Conservation (phyloP, 768 basidiomycete species). For the Amanita muscaria region DNA sequence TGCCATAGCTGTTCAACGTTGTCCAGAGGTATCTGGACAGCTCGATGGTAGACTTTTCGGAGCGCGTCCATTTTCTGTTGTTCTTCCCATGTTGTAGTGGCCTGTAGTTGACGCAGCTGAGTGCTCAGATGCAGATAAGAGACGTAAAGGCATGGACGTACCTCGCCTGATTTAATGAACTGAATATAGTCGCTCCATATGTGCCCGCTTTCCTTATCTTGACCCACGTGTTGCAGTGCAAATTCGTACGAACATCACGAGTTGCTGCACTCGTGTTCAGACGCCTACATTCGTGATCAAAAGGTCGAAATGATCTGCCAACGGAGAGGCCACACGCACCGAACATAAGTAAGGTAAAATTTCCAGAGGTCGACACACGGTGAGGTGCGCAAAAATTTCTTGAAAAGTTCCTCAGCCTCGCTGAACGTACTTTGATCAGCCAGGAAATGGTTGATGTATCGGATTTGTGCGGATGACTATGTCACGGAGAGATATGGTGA, state of each 20-base stretch:
- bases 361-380: slow-evolving; percentile 89
- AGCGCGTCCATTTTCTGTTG: slow-evolving; percentile 93
- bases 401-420: slow-evolving; percentile 84
- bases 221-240: slow-evolving; percentile 79
- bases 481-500: slow-evolving; percentile 1
- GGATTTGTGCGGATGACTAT: slow-evolving; percentile 77
- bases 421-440: slow-evolving; percentile 54
- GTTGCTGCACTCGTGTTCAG: slow-evolving; percentile 57
- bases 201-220: slow-evolving; percentile 85
- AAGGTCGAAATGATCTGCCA: neutral
- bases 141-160: slow-evolving; percentile 15
- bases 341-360: slow-evolving; percentile 89
- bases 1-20: slow-evolving; percentile 92
- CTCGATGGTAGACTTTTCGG: slow-evolving; percentile 87
- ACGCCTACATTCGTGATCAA: slow-evolving; percentile 42
- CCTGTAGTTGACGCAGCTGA: slow-evolving; percentile 20
- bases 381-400: slow-evolving; percentile 73
- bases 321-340: slow-evolving; percentile 37
- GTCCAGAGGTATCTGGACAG: slow-evolving; percentile 89
- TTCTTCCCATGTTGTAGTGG: slow-evolving; percentile 86
- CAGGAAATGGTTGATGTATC: slow-evolving; percentile 73
- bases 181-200: slow-evolving; percentile 95
- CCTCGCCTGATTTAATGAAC: slow-evolving; percentile 76
- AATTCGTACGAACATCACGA: slow-evolving; percentile 89
- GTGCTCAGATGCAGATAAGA: neutral